Evolutionary conservation across 1,139 yeast species (phyloP).

Genomic region (Kodamaea derodonti): DNA sequence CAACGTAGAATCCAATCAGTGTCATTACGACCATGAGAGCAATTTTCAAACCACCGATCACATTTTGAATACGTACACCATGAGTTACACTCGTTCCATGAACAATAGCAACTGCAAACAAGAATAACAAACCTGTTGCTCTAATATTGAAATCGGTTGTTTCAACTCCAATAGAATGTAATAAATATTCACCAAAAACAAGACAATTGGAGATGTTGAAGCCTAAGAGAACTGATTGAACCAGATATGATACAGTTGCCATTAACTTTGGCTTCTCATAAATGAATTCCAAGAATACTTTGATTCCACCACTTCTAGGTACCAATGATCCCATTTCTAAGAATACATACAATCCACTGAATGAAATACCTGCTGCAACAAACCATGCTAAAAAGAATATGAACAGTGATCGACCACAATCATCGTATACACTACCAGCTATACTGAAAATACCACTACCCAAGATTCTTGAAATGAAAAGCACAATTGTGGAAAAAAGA

Average conservation of each 20-base stretch:
- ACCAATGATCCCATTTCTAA: conserved; percentile 66
- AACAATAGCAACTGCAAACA: conserved; percentile 39
- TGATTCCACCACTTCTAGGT: conserved; percentile 73
- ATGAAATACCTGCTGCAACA: conserved; percentile 56
- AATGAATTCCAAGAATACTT: conserved; percentile 64
- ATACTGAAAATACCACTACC: conserved; percentile 78
- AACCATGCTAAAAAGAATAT: conserved; percentile 61
- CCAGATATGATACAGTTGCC: conserved; percentile 55
- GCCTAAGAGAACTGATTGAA: conserved; percentile 60
- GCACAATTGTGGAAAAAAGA: conserved; percentile 56
- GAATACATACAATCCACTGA: conserved; percentile 62
- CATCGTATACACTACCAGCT: conserved; percentile 61
- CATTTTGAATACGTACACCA: conserved; percentile 54
- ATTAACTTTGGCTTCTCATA: conserved; percentile 57
- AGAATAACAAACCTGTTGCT: conserved; percentile 40
- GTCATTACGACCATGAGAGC: conserved; percentile 46
- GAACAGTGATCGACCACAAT: conserved; percentile 63
- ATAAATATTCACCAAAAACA: conserved; percentile 66
- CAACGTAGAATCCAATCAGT: conserved; percentile 47
- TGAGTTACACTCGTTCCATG: conserved; percentile 54
- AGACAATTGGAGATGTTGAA: conserved; percentile 62
- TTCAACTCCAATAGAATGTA: conserved; percentile 45
- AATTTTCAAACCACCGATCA: conserved; percentile 54
- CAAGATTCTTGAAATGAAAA: conserved; percentile 65
- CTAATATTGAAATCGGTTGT: conserved; percentile 37